phyloP scores from a whole-genome alignment of 1,284 basidiomycete genomes.

The Puccinia hordei region DNA sequence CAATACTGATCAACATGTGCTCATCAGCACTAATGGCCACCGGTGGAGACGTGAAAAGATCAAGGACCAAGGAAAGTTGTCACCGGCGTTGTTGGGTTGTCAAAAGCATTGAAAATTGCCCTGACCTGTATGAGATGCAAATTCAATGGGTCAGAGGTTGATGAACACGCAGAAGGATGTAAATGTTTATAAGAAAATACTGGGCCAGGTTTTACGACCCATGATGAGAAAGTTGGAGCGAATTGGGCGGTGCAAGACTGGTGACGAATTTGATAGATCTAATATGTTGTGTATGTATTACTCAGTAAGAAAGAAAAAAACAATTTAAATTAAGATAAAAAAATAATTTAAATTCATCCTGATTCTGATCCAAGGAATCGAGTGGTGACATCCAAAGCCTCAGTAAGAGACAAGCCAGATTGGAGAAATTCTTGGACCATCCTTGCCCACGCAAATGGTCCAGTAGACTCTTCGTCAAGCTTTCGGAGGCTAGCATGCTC shows the following conservation, averaged over 20 bases:
- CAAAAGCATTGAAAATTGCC: conserved; percentile 74
- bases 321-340: background rate
- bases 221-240: too few species aligned
- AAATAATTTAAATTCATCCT: background rate
- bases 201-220: too few species aligned
- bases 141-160: background rate
- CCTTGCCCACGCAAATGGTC: background rate
- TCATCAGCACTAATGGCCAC: background rate
- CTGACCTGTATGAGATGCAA: conserved; percentile 59
- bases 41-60: background rate
- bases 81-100: conserved; percentile 75
- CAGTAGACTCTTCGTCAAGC: background rate
- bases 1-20: conserved; percentile 50
- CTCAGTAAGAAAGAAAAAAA: background rate
- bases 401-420: background rate
- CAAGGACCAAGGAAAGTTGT: conserved; percentile 68
- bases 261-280: background rate
- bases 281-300: too few species aligned
- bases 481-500: too few species aligned
- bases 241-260: too few species aligned
- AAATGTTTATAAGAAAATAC: background rate
- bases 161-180: background rate
- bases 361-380: background rate
- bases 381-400: background rate
- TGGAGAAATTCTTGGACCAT: background rate